These are phyloP conservation scores for Tylopilus rubrobrunneus DNA, from an alignment of 768 basidiomycete genomes.

Conservation along the genomic window DNA sequence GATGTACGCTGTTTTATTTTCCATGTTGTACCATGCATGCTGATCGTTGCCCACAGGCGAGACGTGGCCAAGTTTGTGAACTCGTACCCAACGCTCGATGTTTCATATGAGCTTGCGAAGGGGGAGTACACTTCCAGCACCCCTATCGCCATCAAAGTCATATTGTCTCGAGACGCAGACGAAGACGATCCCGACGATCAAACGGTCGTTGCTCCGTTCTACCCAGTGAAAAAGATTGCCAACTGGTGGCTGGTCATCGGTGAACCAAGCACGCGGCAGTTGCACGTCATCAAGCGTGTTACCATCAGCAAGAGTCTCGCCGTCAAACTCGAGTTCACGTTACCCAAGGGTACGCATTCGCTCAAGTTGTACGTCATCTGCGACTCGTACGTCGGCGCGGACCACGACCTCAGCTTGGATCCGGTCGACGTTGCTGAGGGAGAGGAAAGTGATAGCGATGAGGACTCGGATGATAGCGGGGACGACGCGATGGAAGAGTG, in stretches of 20 bases:
- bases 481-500: conserved; percentile 57
- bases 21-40: background rate
- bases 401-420: conserved; percentile 85
- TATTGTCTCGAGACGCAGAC: conserved; percentile 77
- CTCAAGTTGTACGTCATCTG: conserved; percentile 91
- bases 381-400: conserved; percentile 87
- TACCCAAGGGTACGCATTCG: conserved; percentile 78
- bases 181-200: conserved; percentile 74
- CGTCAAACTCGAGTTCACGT: conserved; percentile 84
- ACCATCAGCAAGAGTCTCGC: conserved; percentile 70
- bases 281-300: conserved; percentile 83
- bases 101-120: conserved; percentile 79
- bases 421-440: conserved; percentile 87
- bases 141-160: conserved; percentile 78
- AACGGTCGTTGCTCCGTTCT: conserved; percentile 89
- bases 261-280: conserved; percentile 72
- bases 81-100: conserved; percentile 95
- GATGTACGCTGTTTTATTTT: conserved; percentile 54
- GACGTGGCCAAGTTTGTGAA: conserved; percentile 96
- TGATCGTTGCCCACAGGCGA: conserved; percentile 51
- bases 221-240: conserved; percentile 84
- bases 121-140: conserved; percentile 83
- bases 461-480: conserved; percentile 51
- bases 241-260: conserved; percentile 99
- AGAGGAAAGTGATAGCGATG: conserved; percentile 81